These are phyloP conservation scores for Aspergillus haitiensis DNA, from an alignment of 495 filamentous ascomycete species.

Conservation along the genomic window DNA sequence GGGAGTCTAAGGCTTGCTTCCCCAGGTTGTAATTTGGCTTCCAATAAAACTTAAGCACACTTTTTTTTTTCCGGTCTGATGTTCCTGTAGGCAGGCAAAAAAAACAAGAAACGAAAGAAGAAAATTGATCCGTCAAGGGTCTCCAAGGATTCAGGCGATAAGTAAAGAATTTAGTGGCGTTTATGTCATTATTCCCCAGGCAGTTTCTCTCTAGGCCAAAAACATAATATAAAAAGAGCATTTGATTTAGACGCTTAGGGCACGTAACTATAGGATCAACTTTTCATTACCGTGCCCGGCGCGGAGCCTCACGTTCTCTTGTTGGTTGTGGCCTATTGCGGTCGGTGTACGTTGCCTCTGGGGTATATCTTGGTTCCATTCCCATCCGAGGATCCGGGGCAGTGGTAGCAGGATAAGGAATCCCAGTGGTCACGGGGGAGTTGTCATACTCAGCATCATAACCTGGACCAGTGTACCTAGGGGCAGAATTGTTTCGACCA, in stretches of 20 bases:
- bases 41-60: constrained; percentile 25
- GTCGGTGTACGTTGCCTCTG: constrained; percentile 40
- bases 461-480: constrained; percentile 48
- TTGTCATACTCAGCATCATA: constrained; percentile 50
- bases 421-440: constrained; percentile 46
- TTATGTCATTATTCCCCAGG: constrained; percentile 27
- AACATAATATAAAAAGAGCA: constrained; percentile 18
- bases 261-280: constrained; percentile 20
- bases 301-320: constrained; percentile 44
- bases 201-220: constrained; percentile 13
- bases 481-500: constrained; percentile 44
- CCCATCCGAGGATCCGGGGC: constrained; percentile 50
- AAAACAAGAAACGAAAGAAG: constrained; percentile 12
- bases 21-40: constrained; percentile 24
- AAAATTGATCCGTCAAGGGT: constrained; percentile 12
- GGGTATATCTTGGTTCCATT: constrained; percentile 52
- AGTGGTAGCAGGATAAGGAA: constrained; percentile 46
- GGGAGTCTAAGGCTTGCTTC: constrained; percentile 25
- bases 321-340: constrained; percentile 48
- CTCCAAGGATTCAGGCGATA: constrained; percentile 18
- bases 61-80: constrained; percentile 24
- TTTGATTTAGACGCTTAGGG: constrained; percentile 7
- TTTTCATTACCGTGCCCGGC: constrained; percentile 38
- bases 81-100: constrained; percentile 23
- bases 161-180: constrained; percentile 12